Percentiles rank a stretch among this genome's conserved stretches.
These are phyloP conservation scores for Boletus pseudo-olivaceus DNA, from an alignment of 768 basidiomycete genomes.

Conservation along the genomic window DNA sequence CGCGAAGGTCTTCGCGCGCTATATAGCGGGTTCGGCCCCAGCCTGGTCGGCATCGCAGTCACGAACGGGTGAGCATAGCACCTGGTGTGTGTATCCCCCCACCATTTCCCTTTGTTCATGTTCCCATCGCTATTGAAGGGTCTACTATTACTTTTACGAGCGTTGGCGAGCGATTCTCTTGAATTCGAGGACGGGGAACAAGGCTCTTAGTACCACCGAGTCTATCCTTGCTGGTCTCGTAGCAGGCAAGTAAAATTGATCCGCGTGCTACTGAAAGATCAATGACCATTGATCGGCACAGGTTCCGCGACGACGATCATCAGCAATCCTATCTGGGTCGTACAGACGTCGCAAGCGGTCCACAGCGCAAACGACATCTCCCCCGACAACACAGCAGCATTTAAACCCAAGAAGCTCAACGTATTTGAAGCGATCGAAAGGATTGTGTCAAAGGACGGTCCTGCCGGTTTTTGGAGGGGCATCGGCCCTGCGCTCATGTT, in stretches of 20 bases:
- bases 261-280: not conserved
- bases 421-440: conserved; percentile 62
- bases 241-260: conserved; percentile 52
- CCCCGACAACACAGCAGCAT: conserved; percentile 30
- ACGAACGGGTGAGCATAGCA: conserved; percentile 73
- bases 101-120: not conserved
- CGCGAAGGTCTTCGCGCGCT: conserved; percentile 82
- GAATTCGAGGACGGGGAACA: conserved; percentile 51
- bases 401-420: conserved; percentile 56
- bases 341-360: conserved; percentile 87
- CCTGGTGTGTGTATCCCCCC: not conserved
- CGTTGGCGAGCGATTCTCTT: conserved; percentile 58
- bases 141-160: conserved; percentile 93
- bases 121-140: conserved; percentile 39
- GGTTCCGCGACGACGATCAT: conserved; percentile 86
- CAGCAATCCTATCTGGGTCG: conserved; percentile 95
- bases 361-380: conserved; percentile 42
- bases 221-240: conserved; percentile 86
- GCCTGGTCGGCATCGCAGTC: conserved; percentile 84
- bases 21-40: conserved; percentile 84
- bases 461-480: conserved; percentile 85
- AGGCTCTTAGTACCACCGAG: conserved; percentile 79
- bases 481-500: conserved; percentile 91
- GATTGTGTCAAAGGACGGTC: conserved; percentile 71
- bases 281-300: conserved; percentile 24